A percentile compares a stretch with the other conserved stretches of the same genome.
These are phyloP conservation scores for Tolypocladium album DNA, from an alignment of 2,329 filamentous ascomycete species.

Conservation along the genomic window DNA sequence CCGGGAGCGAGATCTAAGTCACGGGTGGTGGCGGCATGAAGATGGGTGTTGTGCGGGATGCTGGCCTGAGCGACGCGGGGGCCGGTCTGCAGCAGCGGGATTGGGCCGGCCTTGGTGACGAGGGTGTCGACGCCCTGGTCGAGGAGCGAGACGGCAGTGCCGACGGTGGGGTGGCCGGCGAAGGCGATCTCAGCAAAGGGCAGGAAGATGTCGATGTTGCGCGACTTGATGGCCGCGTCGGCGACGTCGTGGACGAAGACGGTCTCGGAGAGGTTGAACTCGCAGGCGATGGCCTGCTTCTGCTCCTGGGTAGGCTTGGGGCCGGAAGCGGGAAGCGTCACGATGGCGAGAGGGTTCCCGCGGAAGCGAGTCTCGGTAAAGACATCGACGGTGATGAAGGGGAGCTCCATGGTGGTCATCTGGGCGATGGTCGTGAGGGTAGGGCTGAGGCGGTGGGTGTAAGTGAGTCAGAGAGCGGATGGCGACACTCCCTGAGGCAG, in stretches of 20 bases:
- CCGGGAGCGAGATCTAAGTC: constrained; percentile 13
- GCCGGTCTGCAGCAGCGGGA: constrained; percentile 27
- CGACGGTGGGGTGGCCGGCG: constrained; percentile 52
- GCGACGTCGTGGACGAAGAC: constrained; percentile 45
- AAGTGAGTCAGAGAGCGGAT: neutral
- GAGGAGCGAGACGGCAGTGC: constrained; percentile 39
- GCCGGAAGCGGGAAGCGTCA: constrained; percentile 34
- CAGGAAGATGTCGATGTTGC: constrained; percentile 50
- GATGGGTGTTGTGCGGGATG: constrained; percentile 57
- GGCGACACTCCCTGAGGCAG: neutral
- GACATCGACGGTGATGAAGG: constrained; percentile 46
- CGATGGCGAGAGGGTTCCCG: constrained; percentile 52
- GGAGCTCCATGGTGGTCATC: constrained; percentile 23
- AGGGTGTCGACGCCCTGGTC: constrained; percentile 28
- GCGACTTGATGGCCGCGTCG: constrained; percentile 16
- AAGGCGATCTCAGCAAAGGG: constrained; percentile 44
- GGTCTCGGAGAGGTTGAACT: constrained; percentile 56
- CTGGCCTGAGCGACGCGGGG: constrained; percentile 43
- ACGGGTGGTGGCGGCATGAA: constrained; percentile 38
- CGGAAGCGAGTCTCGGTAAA: constrained; percentile 40
- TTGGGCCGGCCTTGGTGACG: constrained; percentile 45
- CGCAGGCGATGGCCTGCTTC: constrained; percentile 48
- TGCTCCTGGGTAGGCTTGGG: constrained; percentile 34
- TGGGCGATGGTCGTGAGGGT: neutral
- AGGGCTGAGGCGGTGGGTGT: neutral